These are phyloP conservation scores for Bertia moriformis DNA, from an alignment of 2,329 filamentous ascomycete genomes.

Conservation along the genomic window DNA sequence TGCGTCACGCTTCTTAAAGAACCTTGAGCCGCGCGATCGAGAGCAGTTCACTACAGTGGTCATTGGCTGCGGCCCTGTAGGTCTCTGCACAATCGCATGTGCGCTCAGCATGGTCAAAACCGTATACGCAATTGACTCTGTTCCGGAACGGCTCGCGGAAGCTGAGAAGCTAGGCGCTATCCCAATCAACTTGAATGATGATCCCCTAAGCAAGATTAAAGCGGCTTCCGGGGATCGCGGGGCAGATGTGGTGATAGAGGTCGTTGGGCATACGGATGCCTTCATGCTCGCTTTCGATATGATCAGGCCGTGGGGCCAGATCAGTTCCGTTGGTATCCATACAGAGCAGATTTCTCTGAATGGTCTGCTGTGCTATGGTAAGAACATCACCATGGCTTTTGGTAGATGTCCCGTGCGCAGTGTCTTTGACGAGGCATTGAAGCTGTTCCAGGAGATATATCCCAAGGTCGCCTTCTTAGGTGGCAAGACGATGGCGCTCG, in stretches of 20 bases:
- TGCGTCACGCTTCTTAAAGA: too few relatives aligned
- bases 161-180: neutral
- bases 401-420: constrained; percentile 27
- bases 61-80: neutral
- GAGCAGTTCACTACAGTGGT: neutral
- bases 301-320: constrained; percentile 29
- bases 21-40: neutral
- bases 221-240: neutral
- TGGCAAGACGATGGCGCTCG: too few relatives aligned
- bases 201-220: too few relatives aligned
- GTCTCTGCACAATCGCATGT: neutral
- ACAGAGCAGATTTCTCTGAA: constrained; percentile 29
- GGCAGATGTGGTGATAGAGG: constrained; percentile 1
- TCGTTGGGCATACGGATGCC: constrained; percentile 22
- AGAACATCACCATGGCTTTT: constrained; percentile 32
- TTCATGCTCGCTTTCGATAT: constrained; percentile 29
- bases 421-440: neutral
- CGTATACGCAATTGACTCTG: neutral
- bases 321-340: constrained; percentile 30
- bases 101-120: too few relatives aligned
- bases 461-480: too few relatives aligned
- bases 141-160: neutral
- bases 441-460: neutral
- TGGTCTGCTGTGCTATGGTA: constrained; percentile 29
- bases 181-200: neutral